A percentile compares a stretch with the other conserved stretches of the same genome.
Evolutionary conservation across 495 filamentous ascomycete genomes (phyloP).

Genomic region (Lasiosphaeria hispida): DNA sequence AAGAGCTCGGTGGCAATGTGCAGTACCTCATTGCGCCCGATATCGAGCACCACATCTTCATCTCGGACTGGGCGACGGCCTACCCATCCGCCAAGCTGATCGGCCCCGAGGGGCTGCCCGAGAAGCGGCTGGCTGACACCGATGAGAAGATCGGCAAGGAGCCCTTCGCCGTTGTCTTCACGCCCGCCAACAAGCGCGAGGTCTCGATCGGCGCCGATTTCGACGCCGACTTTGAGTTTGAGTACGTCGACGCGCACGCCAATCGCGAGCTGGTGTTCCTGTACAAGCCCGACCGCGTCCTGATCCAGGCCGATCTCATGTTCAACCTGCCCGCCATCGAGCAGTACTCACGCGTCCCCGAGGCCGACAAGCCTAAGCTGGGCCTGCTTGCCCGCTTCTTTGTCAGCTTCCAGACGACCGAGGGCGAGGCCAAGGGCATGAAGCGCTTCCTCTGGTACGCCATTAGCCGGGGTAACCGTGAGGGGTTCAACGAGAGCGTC

Average conservation of each 20-base stretch:
- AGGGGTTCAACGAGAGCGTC: slow-evolving; percentile 66
- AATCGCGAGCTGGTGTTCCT: slow-evolving; percentile 86
- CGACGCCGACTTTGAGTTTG: slow-evolving; percentile 79
- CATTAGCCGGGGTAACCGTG: slow-evolving; percentile 60
- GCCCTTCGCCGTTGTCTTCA: slow-evolving; percentile 66
- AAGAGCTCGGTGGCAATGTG: slow-evolving; percentile 66
- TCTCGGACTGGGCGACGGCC: slow-evolving; percentile 75
- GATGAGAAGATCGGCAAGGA: slow-evolving; percentile 64
- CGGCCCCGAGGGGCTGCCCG: slow-evolving; percentile 79
- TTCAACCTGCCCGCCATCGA: slow-evolving; percentile 90
- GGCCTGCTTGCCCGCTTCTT: slow-evolving; percentile 67
- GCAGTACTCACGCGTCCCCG: slow-evolving; percentile 67
- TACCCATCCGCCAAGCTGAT: slow-evolving; percentile 78
- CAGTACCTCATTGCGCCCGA: slow-evolving; percentile 84
- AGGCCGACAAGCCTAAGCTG: slow-evolving; percentile 49
- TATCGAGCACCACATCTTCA: slow-evolving; percentile 88
- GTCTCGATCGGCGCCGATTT: slow-evolving; percentile 67
- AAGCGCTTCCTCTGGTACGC: slow-evolving; percentile 83
- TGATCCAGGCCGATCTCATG: slow-evolving; percentile 89
- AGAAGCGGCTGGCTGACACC: slow-evolving; percentile 61
- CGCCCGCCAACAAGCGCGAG: slow-evolving; percentile 44
- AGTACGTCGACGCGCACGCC: slow-evolving; percentile 75
- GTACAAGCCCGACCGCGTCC: slow-evolving; percentile 73
- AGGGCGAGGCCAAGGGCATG: slow-evolving; percentile 66
- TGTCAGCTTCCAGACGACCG: slow-evolving; percentile 56